Conservation (phyloP, 495 filamentous ascomycete species). For the Pyrenula massariospora region DNA sequence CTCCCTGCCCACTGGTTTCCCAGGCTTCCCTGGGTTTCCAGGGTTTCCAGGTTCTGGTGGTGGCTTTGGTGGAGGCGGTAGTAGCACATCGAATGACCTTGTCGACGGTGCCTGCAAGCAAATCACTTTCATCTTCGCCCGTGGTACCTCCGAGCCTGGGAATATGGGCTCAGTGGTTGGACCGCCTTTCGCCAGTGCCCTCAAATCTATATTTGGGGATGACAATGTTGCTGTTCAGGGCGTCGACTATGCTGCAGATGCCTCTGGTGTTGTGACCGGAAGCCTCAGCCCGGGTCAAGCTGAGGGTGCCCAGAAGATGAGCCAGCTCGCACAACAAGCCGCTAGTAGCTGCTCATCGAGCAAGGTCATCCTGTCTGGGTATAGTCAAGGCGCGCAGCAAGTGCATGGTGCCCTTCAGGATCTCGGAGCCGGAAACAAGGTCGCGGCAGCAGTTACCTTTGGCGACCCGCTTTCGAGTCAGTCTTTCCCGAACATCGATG, state of each 20-base stretch:
- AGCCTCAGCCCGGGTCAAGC: constrained; percentile 27
- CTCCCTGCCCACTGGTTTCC: background rate
- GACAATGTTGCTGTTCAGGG: constrained; percentile 41
- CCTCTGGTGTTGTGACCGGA: constrained; percentile 21
- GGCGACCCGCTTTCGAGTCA: constrained; percentile 42
- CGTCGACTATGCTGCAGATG: constrained; percentile 37
- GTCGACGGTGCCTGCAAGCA: constrained; percentile 26
- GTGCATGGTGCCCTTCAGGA: constrained; percentile 34
- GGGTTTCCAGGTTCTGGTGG: background rate
- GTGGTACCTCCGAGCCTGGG: constrained; percentile 42
- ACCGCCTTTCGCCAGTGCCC: constrained; percentile 37
- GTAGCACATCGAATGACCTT: constrained; percentile 23
- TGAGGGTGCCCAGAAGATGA: constrained; percentile 33
- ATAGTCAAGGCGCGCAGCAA: constrained; percentile 44
- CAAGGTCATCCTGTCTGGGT: constrained; percentile 47
- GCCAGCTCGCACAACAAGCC: constrained; percentile 30
- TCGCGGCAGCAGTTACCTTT: constrained; percentile 37
- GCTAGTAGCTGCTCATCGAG: constrained; percentile 41
- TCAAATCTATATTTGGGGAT: constrained; percentile 20
- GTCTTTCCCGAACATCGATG: constrained; percentile 29
- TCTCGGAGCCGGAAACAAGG: constrained; percentile 15
- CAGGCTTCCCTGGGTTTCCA: background rate
- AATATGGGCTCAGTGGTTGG: constrained; percentile 45
- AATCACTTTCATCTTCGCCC: constrained; percentile 47
- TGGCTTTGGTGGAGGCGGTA: background rate